These are phyloP conservation scores for Fusarium cicatricum DNA, from an alignment of 2,329 filamentous ascomycete genomes.

Conservation along the genomic window DNA sequence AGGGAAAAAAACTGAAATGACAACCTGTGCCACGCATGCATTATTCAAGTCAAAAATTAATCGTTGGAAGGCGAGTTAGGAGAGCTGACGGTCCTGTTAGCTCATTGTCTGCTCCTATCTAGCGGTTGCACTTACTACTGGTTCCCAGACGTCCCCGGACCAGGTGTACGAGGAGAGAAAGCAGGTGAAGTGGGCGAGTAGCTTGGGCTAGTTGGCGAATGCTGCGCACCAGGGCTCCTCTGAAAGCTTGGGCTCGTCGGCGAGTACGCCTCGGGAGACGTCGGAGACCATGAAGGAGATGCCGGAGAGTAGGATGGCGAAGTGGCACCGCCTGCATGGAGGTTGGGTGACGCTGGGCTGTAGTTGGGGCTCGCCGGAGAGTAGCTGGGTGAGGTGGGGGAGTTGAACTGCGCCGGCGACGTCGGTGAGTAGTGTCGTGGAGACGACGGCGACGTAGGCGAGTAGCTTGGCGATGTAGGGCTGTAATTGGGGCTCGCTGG, in stretches of 20 bases:
- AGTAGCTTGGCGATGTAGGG: conserved; percentile 72
- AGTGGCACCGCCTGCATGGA: conserved; percentile 54
- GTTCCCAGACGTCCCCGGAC: conserved; percentile 54
- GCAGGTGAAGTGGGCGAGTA: conserved; percentile 71
- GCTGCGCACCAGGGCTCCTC: conserved; percentile 60
- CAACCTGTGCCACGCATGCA: conserved; percentile 47
- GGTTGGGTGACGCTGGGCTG: conserved; percentile 71
- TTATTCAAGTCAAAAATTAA: conserved; percentile 47
- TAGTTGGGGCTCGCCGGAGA: conserved; percentile 76
- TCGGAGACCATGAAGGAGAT: conserved; percentile 81
- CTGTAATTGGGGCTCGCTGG: conserved; percentile 69
- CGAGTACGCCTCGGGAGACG: conserved; percentile 71
- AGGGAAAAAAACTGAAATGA: conserved; percentile 41
- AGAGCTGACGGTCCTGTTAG: conserved; percentile 51
- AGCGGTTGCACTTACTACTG: conserved; percentile 47
- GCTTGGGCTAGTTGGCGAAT: conserved; percentile 73
- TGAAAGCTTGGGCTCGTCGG: conserved; percentile 70
- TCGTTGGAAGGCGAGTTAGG: conserved; percentile 54
- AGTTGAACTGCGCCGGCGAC: conserved; percentile 77
- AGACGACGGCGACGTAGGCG: conserved; percentile 66
- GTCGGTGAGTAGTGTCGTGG: conserved; percentile 70
- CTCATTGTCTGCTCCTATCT: background rate
- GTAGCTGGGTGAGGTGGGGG: conserved; percentile 77
- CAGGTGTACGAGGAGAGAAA: conserved; percentile 57
- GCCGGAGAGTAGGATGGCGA: conserved; percentile 73